Evolutionary conservation across 1,139 yeast genomes (phyloP).

Genomic region (Saccharomyces uvarum): DNA sequence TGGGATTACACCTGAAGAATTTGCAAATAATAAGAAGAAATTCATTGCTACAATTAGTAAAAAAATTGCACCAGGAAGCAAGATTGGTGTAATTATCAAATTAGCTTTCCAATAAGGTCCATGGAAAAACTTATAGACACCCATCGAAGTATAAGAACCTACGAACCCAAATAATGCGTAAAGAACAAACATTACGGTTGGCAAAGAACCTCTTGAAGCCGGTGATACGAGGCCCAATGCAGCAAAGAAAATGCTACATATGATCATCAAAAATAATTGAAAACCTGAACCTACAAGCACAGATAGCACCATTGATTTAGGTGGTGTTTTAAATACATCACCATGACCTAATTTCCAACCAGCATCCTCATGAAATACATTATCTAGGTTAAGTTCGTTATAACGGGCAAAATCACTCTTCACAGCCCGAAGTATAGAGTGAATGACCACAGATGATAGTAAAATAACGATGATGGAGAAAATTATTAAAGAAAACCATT

Average conservation of each 20-base stretch:
- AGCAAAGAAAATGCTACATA: conserved; percentile 72
- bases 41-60: conserved; percentile 59
- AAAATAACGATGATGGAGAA: conserved; percentile 74
- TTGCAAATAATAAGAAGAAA: conserved; percentile 68
- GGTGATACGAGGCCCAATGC: conserved; percentile 86
- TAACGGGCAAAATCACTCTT: conserved; percentile 81
- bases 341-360: conserved; percentile 98
- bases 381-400: conserved; percentile 81
- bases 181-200: conserved; percentile 80
- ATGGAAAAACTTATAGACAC: conserved; percentile 78
- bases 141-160: conserved; percentile 82
- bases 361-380: conserved; percentile 83
- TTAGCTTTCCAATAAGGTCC: conserved; percentile 90
- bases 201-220: conserved; percentile 85
- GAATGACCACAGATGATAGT: conserved; percentile 71
- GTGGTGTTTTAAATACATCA: conserved; percentile 86
- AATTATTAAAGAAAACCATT: conserved; percentile 88
- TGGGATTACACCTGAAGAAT: conserved; percentile 94
- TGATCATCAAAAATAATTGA: conserved; percentile 73
- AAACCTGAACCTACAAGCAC: conserved; percentile 82
- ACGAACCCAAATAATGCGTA: conserved; percentile 72
- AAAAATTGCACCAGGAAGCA: conserved; percentile 78
- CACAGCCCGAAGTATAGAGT: conserved; percentile 71
- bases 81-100: conserved; percentile 69
- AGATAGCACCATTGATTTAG: conserved; percentile 61